A percentile compares a stretch with the other conserved stretches of the same genome.
These are phyloP conservation scores for Wolfiporia cocos DNA, from an alignment of 1,284 basidiomycete genomes.

Conservation along the genomic window DNA sequence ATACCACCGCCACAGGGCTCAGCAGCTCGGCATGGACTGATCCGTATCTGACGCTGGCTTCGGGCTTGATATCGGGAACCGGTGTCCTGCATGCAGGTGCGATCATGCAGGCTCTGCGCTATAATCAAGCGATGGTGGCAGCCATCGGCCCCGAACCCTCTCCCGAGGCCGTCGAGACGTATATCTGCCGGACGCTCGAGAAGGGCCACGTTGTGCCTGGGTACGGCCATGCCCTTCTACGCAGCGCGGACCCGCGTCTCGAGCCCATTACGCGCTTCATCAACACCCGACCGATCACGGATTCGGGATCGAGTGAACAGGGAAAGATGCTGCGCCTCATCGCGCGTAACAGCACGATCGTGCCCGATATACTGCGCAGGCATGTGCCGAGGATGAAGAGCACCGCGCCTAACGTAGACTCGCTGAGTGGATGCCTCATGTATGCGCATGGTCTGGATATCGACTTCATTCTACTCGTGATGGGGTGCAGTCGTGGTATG, in stretches of 20 bases:
- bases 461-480: constrained; percentile 6
- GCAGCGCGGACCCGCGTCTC: constrained; percentile 5
- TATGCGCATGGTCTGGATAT: constrained; percentile 5
- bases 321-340: constrained; percentile 5
- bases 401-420: constrained; percentile 7
- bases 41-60: constrained; percentile 4
- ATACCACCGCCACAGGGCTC: constrained; percentile 1
- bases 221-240: constrained; percentile 8
- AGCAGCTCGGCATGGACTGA: constrained; percentile 9
- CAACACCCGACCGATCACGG: background rate
- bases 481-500: constrained; percentile 9
- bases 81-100: constrained; percentile 7
- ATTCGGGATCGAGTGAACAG: background rate
- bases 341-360: constrained; percentile 7
- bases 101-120: constrained; percentile 5
- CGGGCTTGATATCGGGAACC: constrained; percentile 7
- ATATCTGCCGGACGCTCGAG: constrained; percentile 3
- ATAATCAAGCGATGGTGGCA: constrained; percentile 4
- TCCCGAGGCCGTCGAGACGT: constrained; percentile 1
- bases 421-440: constrained; percentile 8
- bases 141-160: constrained; percentile 3
- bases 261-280: constrained; percentile 6
- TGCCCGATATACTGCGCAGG: constrained; percentile 5
- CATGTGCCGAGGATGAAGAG: constrained; percentile 7
- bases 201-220: constrained; percentile 7